Percentiles rank a stretch among this genome's conserved stretches.
phyloP scores from a whole-genome alignment of 352 stramenopile genomes.

The Phytophthora europaea region DNA sequence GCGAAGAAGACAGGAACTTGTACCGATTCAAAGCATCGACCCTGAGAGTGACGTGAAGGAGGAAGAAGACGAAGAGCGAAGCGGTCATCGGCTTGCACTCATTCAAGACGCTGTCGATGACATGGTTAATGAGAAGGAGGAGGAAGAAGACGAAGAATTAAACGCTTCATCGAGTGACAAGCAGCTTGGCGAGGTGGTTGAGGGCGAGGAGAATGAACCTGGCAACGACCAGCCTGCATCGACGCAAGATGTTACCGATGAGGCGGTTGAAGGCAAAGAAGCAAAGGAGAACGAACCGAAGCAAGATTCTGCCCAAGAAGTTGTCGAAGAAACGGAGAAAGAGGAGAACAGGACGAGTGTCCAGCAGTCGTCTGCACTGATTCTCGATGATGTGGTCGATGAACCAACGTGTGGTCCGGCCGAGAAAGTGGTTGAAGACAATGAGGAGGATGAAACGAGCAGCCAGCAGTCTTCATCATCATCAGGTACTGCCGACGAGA shows the following conservation, averaged over 20 bases:
- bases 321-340: neutral
- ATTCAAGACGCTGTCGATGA: too few relatives aligned
- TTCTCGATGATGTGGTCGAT: neutral
- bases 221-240: neutral
- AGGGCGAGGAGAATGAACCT: neutral
- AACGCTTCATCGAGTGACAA: neutral
- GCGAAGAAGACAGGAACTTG: too few relatives aligned
- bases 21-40: neutral
- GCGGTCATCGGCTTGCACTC: too few relatives aligned
- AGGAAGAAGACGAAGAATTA: too few relatives aligned
- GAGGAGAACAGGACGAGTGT: neutral
- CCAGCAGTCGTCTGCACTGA: neutral
- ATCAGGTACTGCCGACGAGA: neutral
- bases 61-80: too few relatives aligned
- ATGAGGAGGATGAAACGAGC: neutral
- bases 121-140: too few relatives aligned
- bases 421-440: neutral
- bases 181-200: neutral
- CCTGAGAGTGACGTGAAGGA: too few relatives aligned
- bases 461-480: neutral
- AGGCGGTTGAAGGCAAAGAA: neutral
- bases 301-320: neutral
- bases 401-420: neutral
- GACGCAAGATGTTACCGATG: neutral
- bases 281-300: neutral